Evolutionary conservation across 306 rosid genomes (phyloP), one percentile per base, ranked within the genome.

Genomic region (Cicer chorassanicum): DNA sequence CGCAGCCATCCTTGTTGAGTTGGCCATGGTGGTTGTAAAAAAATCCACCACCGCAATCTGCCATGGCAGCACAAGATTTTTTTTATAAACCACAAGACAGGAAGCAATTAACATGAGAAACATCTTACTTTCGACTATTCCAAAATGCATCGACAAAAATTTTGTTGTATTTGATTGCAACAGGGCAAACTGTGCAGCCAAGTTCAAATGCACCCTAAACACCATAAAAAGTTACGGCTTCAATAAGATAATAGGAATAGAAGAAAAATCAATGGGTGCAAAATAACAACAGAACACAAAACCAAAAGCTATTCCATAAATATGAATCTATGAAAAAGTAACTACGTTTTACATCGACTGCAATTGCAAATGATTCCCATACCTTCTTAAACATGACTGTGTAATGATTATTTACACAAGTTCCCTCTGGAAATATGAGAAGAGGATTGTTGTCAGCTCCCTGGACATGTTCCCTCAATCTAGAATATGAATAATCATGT

Each of bases 371-470:
- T 29, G 51, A 81, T 50, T 71, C 62, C 45, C 59, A 36, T 71
- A 90, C 98, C 96, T 91, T 94, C 87, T 94, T 94, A 83, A 94
- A 94, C 98, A 94, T 91, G 65, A 94, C 98, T 9, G 98, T 86
- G 72, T 94, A 94, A 71, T 94, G 92, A 79, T 94, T 94, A 86
- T 94, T 94, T 72, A 94, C 98, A 87, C 98, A 94, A 50, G 98
- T 94, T 84, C 98, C 98, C 79, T 94, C 96, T 0, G 98, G 98
- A 82, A 94, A 94, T 87, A 91, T 91, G 69, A 94, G 98, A 80
- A 94, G 98, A 66, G 98, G 98, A 71, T 90, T 94, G 73, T 85
- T 92, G 83, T 91, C 98, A 76, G 89, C 84, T 70, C 90, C 97
- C 81, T 64, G 90, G 71, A 90, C 92, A 74, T 94, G 98, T 0